Evolutionary conservation across 768 basidiomycete species (phyloP), one percentile per base, ranked within the genome.

Genomic region (Pisolithus marmoratus): DNA sequence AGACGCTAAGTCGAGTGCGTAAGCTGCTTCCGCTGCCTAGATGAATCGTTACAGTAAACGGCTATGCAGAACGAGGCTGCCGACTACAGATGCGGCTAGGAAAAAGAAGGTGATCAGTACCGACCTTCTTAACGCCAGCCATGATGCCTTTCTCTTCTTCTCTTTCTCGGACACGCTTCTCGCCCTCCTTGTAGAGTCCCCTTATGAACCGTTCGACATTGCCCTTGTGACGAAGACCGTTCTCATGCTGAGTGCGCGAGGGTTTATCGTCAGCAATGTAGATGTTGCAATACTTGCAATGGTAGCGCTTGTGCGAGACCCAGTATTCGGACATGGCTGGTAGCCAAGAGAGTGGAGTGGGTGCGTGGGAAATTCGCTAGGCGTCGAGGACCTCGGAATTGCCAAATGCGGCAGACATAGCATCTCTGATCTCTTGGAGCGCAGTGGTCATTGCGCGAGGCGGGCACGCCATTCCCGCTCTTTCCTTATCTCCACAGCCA

Each of bases 201-300:
- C 94, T 77, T 52, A 98, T 87, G 70, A 87, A 96, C 17, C 94
- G 79, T 62, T 99, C 95, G 53, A 87, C 82, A 66, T 90, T 96
- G 42, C 95, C 96, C 63, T 94, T 87, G 74, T 99, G 96, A 29
- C 90, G 82, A 42, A 97, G 72, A 38, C 96, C 96, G 57, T 82
- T 89, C 70, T 98, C 96, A 64, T 99, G 96, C 49, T 91, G 91
- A 57, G 81, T 76, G 48, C 90, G 79, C 1, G 95, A 97, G 54
- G 96, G 88, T 9, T 76, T 91, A 76, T 99, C 95, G 72, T 99
- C 96, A 48, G 93, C 82, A 55, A 99, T 97, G 74, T 86, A 97
- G 56, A 92, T 93, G 47, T 93, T 89, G 74, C 96, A 98, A 75
- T 97, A 97, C 66, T 94, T 93, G 84, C 94, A 96, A 65, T 82